phyloP scores from a whole-genome alignment of 371 early-diverging fungal species.

The Actinomucor elegans region DNA sequence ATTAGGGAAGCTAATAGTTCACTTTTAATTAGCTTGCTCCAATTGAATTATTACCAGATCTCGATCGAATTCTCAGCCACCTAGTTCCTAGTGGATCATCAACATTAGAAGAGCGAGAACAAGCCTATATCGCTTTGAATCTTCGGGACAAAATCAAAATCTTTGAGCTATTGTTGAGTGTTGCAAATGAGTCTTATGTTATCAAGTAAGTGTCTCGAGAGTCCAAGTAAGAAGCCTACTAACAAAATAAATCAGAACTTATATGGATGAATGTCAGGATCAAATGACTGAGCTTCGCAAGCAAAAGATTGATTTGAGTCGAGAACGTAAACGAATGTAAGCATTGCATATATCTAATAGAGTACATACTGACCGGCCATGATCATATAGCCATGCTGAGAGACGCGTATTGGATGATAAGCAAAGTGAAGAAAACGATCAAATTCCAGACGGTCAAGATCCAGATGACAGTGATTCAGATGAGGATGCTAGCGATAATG shows the following conservation, averaged over 20 bases:
- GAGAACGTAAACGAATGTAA: conserved; percentile 57
- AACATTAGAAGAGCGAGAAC: conserved; percentile 47
- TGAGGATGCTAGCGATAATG: conserved; percentile 27
- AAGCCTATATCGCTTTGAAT: conserved; percentile 41
- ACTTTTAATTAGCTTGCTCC: conserved; percentile 40
- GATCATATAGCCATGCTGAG: conserved; percentile 32
- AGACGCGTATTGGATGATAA: conserved; percentile 37
- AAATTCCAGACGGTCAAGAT: conserved; percentile 2
- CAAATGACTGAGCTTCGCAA: conserved; percentile 62
- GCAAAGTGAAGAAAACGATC: conserved; percentile 22
- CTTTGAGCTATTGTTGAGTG: conserved; percentile 50
- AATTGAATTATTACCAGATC: conserved; percentile 39
- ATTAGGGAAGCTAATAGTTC: background rate
- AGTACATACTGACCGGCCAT: too few relatives aligned
- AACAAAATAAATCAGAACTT: conserved; percentile 32
- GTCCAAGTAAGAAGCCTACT: background rate
- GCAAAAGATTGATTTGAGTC: conserved; percentile 67
- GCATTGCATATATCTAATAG: too few relatives aligned
- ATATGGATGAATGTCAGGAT: conserved; percentile 72
- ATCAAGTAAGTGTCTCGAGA: conserved; percentile 30
- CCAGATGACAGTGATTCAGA: conserved; percentile 17
- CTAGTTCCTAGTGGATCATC: conserved; percentile 44
- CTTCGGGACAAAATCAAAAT: conserved; percentile 51
- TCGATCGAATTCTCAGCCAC: conserved; percentile 50
- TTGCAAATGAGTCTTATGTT: conserved; percentile 44